These are phyloP conservation scores for Quercus rubra DNA, from an alignment of 306 rosid species.

Conservation along the genomic window DNA sequence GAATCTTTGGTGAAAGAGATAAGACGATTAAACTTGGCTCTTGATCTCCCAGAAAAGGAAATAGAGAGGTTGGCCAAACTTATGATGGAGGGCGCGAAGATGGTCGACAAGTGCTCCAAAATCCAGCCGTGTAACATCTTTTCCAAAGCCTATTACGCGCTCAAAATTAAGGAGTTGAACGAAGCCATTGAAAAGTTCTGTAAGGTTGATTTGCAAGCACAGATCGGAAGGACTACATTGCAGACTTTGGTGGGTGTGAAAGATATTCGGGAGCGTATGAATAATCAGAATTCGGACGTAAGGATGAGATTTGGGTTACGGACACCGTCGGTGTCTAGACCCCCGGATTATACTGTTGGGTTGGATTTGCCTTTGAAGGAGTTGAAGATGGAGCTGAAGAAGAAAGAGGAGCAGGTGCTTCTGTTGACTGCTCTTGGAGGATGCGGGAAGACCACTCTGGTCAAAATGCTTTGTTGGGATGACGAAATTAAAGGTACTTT, in stretches of 20 bases:
- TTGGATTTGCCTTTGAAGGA: conserved; percentile 23
- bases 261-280: not conserved
- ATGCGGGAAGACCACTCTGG: conserved; percentile 55
- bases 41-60: not conserved
- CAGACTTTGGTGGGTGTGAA: not conserved
- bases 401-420: not conserved
- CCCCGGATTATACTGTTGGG: conserved; percentile 23
- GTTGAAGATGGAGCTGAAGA: conserved; percentile 31
- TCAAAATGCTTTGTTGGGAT: conserved; percentile 32
- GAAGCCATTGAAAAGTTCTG: too few species aligned
- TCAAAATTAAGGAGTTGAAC: too few species aligned
- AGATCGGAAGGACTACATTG: too few species aligned
- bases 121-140: not conserved
- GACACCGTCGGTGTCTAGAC: conserved; percentile 23
- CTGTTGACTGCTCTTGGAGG: conserved; percentile 47
- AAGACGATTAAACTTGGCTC: not conserved
- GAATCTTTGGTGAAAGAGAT: too few species aligned
- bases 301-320: not conserved
- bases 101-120: conserved; percentile 1
- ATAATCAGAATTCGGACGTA: not conserved
- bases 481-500: conserved; percentile 31
- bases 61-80: not conserved
- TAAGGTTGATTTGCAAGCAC: not conserved
- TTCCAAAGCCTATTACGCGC: too few species aligned
- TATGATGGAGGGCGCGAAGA: not conserved